phyloP scores from a whole-genome alignment of 331 rosid species.

The Malus hybrid region DNA sequence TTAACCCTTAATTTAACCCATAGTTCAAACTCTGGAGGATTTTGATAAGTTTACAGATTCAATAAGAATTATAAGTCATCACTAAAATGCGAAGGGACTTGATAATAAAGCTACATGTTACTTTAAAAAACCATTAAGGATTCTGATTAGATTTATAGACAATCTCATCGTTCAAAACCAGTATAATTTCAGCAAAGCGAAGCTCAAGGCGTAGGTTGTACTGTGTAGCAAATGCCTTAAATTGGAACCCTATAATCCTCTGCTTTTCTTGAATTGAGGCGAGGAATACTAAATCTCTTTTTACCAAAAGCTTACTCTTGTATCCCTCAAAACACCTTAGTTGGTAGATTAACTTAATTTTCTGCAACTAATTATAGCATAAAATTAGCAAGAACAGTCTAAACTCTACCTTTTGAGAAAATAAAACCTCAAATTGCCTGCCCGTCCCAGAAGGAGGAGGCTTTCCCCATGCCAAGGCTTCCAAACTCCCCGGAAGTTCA shows the following conservation, averaged over 20 bases:
- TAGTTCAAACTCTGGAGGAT: neutral
- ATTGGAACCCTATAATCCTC: neutral
- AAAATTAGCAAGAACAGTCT: neutral
- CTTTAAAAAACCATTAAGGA: neutral
- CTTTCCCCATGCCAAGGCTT: conserved; percentile 90
- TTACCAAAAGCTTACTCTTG: too few species aligned
- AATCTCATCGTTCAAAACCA: neutral
- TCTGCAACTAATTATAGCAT: neutral
- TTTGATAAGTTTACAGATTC: neutral
- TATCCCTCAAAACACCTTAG: neutral
- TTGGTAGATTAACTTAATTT: neutral
- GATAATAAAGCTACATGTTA: neutral
- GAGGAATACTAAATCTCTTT: neutral
- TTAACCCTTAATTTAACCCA: neutral
- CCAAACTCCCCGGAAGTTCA: conserved; percentile 59
- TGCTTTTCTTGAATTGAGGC: neutral
- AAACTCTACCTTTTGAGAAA: conserved; percentile 46
- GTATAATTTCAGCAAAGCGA: too few species aligned
- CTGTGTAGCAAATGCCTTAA: neutral
- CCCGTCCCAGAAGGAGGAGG: conserved; percentile 64
- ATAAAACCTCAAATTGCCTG: conserved; percentile 64
- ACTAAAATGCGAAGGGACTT: neutral
- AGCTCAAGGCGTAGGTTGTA: neutral
- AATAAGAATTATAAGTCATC: neutral
- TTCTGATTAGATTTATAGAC: neutral